phyloP scores from a whole-genome alignment of 768 basidiomycete species.

The Amyloporia xantha region DNA sequence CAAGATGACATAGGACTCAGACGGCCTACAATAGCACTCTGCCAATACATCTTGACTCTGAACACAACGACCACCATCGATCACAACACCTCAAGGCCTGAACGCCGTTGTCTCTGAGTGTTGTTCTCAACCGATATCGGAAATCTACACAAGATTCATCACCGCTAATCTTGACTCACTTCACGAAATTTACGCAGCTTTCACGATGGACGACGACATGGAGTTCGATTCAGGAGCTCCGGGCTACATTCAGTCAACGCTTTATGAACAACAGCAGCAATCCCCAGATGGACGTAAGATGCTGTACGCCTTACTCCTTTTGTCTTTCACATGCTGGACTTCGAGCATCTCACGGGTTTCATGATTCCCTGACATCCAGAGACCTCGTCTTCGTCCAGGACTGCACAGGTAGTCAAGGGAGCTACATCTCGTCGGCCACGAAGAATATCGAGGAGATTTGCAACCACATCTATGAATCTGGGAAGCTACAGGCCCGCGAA shows the following conservation, averaged over 20 bases:
- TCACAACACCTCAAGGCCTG: background rate
- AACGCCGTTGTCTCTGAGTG: background rate
- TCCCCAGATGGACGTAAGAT: constrained; percentile 52
- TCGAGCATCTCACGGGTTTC: background rate
- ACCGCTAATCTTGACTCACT: background rate
- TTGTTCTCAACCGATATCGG: background rate
- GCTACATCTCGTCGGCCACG: constrained; percentile 88
- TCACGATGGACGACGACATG: constrained; percentile 71
- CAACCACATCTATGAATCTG: constrained; percentile 90
- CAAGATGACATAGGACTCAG: constrained; percentile 14
- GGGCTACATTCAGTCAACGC: constrained; percentile 26
- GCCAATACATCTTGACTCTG: constrained; percentile 10
- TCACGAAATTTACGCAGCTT: background rate
- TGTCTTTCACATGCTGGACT: background rate
- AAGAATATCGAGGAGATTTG: constrained; percentile 96
- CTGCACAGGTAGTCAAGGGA: constrained; percentile 88
- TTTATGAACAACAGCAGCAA: constrained; percentile 30
- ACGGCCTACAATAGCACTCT: constrained; percentile 15
- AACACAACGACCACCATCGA: constrained; percentile 11
- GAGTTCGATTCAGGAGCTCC: constrained; percentile 42
- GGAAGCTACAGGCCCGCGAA: constrained; percentile 78
- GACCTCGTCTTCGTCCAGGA: constrained; percentile 95
- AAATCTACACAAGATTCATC: background rate
- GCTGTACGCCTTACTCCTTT: constrained; percentile 49
- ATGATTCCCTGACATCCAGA: constrained; percentile 32